Base-by-base conservation (phyloP, 306 rosid genomes). In the Acacia acuminata region DNA sequence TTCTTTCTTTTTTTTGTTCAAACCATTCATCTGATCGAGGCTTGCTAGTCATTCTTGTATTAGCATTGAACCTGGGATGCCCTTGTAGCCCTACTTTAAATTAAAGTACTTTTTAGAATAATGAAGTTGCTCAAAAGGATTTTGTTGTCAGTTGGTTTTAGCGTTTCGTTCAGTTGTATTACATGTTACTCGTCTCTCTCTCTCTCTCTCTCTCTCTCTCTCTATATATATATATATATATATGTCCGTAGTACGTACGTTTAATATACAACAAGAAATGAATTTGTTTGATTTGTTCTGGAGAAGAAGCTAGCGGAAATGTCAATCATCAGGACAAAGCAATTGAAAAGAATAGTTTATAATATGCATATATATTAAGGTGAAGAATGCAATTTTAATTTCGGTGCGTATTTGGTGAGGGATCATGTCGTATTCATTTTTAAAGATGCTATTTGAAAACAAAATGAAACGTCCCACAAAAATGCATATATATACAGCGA, bases 11-110 rank as follows among this genome's bases (percentile, higher is more conserved):
- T 65, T 69, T 10, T 5, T 5, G 13, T 43, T 64, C 58, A 43
- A 25, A 24, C 58, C 55, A 5, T 71, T 32, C 76, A n/a, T 32
- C 64, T 48, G 78, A 50, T 73, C 65, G 50, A 73, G 79, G 53
- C 14, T 73, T 73, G 65, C 73, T 30, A 45, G 58, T 43, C 75
- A 71, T 71, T 44, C 13, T 53, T 78, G 48, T 32, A 79, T 53
- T 66, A 50, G 17, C 67, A 68, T 27, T 67, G 8, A 24, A 13
- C 13, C 3, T 48, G 38, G 17, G 38, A 60, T 65, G n/a, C 67
- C 73, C n/a, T 50, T 7, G 19, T 48, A 34, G 71, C 68, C 16
- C 30, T 38, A 17, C 27, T 1, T 36, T 5, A 32, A 64, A 27
- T 64, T 14, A 15, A 44, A 77, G 45, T 63, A 44, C 73, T 77